Conservation (phyloP, 345 rosid genomes). For the Ceriops zippeliana region DNA sequence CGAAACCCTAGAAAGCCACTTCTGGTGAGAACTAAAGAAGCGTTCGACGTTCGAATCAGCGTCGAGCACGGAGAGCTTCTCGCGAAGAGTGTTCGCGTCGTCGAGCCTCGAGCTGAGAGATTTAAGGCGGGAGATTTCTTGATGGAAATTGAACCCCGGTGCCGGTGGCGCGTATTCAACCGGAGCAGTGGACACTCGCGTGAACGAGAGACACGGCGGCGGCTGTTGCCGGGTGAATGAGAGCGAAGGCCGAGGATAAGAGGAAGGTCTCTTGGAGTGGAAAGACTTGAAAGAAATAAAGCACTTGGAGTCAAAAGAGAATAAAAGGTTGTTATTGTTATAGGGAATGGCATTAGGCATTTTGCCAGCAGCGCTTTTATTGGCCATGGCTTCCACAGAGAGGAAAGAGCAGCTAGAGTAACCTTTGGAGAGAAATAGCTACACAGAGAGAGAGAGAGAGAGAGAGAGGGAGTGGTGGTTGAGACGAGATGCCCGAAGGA, state of each 20-base stretch:
- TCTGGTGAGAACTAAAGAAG: slow-evolving; percentile 33
- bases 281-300: slow-evolving; percentile 26
- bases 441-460: slow-evolving; percentile 7
- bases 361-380: slow-evolving; percentile 24
- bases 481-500: slow-evolving; percentile 60
- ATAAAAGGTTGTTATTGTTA: neutral
- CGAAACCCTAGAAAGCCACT: slow-evolving; percentile 38
- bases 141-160: slow-evolving; percentile 61
- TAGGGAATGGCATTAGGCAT: slow-evolving; percentile 17
- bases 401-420: neutral
- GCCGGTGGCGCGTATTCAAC: slow-evolving; percentile 60
- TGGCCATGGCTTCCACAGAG: slow-evolving; percentile 36
- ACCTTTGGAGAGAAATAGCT: neutral
- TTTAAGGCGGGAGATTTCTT: slow-evolving; percentile 64
- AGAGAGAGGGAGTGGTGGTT: slow-evolving; percentile 29
- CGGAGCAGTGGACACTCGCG: slow-evolving; percentile 66
- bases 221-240: slow-evolving; percentile 12
- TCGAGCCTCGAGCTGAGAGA: slow-evolving; percentile 50
- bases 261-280: slow-evolving; percentile 15
- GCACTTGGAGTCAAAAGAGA: slow-evolving; percentile 30
- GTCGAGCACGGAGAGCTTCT: slow-evolving; percentile 42
- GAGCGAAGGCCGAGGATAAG: slow-evolving; percentile 24
- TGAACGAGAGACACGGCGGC: slow-evolving; percentile 16
- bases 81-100: slow-evolving; percentile 26
- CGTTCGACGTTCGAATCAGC: slow-evolving; percentile 50